Evolutionary conservation across 139 green algal species (phyloP).

Genomic region (Chlamydomonas sp.): DNA sequence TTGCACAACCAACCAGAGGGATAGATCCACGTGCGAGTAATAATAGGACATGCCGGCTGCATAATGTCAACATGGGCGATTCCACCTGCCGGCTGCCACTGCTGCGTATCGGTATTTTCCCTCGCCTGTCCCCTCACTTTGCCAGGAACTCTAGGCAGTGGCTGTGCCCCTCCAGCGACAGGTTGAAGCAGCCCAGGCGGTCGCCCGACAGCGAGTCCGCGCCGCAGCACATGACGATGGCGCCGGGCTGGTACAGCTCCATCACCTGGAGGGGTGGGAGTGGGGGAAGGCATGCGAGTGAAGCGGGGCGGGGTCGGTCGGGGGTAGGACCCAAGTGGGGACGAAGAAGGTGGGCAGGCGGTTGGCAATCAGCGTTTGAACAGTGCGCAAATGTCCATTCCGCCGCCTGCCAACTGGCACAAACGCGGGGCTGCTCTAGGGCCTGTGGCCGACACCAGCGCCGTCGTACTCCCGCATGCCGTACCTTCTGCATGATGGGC

Average conservation of each 20-base stretch:
- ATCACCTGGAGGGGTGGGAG: conserved; percentile 75
- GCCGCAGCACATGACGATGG: conserved; percentile 97
- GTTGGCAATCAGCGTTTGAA: not conserved
- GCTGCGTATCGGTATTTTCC: not conserved
- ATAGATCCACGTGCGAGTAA: too few relatives aligned
- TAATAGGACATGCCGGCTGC: too few relatives aligned
- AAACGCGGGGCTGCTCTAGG: not conserved
- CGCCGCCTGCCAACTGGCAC: not conserved
- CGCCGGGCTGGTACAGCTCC: conserved; percentile 95
- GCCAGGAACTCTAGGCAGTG: conserved; percentile 97
- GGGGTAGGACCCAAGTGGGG: not conserved
- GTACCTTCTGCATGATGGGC: conserved; percentile 88
- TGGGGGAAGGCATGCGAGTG: not conserved
- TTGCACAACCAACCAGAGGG: too few relatives aligned
- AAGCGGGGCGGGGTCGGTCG: not conserved
- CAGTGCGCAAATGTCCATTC: too few relatives aligned
- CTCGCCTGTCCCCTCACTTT: conserved; percentile 41
- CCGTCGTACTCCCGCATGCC: not conserved
- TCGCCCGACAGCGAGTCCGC: conserved; percentile 96
- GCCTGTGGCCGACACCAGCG: not conserved
- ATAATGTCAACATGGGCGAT: too few relatives aligned
- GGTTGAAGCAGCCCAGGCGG: conserved; percentile 99
- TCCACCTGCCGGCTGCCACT: too few relatives aligned
- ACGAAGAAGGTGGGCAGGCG: not conserved
- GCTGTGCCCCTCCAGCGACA: conserved; percentile 88